phyloP scores from a whole-genome alignment of 75 land plant species.

The Pinus tabuliformis region DNA sequence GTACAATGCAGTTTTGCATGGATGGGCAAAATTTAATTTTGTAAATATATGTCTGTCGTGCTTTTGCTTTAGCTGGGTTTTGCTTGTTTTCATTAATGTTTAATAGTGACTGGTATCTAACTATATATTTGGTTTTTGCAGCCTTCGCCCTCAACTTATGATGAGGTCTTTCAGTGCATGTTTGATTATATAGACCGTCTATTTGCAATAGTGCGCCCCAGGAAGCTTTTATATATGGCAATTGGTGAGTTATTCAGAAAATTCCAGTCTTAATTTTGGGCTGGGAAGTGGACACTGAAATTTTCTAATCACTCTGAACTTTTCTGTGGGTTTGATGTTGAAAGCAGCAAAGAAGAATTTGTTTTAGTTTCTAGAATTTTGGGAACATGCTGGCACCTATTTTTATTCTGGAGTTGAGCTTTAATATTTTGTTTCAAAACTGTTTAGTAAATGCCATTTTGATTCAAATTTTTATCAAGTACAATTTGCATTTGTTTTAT shows the following conservation, averaged over 20 bases:
- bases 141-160: conserved; percentile 77
- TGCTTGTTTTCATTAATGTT: background rate
- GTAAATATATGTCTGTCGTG: no score
- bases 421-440: no score
- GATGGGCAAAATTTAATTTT: no score
- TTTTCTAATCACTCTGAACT: background rate
- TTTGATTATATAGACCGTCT: conserved; percentile 85
- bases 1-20: no score
- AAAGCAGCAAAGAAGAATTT: background rate
- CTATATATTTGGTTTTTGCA: conserved; percentile 24
- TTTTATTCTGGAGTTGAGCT: no score
- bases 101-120: background rate
- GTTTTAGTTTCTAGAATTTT: no score
- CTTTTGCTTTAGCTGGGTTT: no score
- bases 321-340: background rate
- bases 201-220: conserved; percentile 82
- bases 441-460: no score
- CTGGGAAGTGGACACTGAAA: background rate
- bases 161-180: conserved; percentile 77
- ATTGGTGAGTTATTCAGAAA: conserved; percentile 50
- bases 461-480: no score
- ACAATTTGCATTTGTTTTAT: no score
- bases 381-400: no score
- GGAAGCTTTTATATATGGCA: conserved; percentile 82
- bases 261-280: background rate